Evolutionary conservation across 2,329 filamentous ascomycete species (phyloP).

Genomic region (Pseudogymnoascus sp.): DNA sequence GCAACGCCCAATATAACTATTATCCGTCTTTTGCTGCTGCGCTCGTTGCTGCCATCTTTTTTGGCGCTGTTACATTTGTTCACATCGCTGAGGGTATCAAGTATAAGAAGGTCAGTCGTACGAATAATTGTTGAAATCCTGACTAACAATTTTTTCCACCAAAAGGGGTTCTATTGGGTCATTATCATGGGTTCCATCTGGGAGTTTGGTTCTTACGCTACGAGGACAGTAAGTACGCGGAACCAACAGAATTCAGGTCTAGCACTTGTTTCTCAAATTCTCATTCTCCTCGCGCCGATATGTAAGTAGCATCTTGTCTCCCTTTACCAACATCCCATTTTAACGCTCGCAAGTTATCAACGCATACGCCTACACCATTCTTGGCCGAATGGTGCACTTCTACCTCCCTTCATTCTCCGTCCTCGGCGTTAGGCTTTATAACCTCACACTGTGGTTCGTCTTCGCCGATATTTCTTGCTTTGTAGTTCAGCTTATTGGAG

Average conservation of each 20-base stretch:
- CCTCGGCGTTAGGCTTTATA: slow-evolving; percentile 29
- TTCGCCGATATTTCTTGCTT: slow-evolving; percentile 37
- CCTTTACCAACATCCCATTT: background rate
- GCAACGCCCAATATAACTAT: slow-evolving; percentile 30
- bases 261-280: slow-evolving; percentile 28
- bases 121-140: background rate
- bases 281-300: slow-evolving; percentile 29
- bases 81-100: slow-evolving; percentile 31
- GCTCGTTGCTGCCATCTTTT: slow-evolving; percentile 29
- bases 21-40: slow-evolving; percentile 31
- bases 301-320: slow-evolving; percentile 9
- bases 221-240: slow-evolving; percentile 32
- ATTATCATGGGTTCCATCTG: slow-evolving; percentile 36
- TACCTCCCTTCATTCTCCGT: slow-evolving; percentile 29
- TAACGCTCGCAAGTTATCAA: slow-evolving; percentile 19
- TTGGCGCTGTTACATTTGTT: slow-evolving; percentile 25
- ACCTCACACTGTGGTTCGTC: slow-evolving; percentile 35
- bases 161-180: slow-evolving; percentile 33
- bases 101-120: slow-evolving; percentile 26
- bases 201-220: slow-evolving; percentile 34
- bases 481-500: slow-evolving; percentile 35
- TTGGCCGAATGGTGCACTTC: slow-evolving; percentile 22
- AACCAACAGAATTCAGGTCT: slow-evolving; percentile 28
- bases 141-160: background rate
- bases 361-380: slow-evolving; percentile 24